Evolutionary conservation across 208 protist species (phyloP).

Genomic region (Leishmania lainsoni): DNA sequence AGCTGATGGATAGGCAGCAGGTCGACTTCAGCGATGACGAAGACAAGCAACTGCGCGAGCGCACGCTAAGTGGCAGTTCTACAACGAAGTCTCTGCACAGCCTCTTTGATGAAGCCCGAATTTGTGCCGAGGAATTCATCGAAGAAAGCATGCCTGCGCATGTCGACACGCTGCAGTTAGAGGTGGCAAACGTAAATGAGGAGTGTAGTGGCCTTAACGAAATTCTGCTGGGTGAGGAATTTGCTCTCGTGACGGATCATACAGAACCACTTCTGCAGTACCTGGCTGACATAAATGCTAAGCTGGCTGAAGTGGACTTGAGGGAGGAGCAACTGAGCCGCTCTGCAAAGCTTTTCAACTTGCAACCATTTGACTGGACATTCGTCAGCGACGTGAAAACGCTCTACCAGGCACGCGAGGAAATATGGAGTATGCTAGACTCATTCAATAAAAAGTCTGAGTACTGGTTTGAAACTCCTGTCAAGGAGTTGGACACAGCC

Average conservation of each 20-base stretch:
- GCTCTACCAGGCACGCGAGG: conserved; percentile 71
- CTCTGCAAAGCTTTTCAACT: conserved; percentile 89
- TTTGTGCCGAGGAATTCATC: conserved; percentile 89
- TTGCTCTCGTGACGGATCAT: conserved; percentile 75
- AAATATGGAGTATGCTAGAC: conserved; percentile 85
- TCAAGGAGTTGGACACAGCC: conserved; percentile 82
- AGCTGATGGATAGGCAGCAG: conserved; percentile 90
- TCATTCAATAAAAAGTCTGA: conserved; percentile 83
- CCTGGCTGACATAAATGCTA: conserved; percentile 76
- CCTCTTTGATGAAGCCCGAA: conserved; percentile 81
- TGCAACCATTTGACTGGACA: conserved; percentile 79
- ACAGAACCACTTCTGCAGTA: conserved; percentile 88
- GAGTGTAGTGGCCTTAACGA: conserved; percentile 85
- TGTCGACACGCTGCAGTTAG: conserved; percentile 65
- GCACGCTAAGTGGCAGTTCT: conserved; percentile 78
- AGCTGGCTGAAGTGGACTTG: conserved; percentile 72
- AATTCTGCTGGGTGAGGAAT: conserved; percentile 88
- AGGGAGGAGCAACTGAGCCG: conserved; percentile 73
- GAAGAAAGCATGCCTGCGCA: conserved; percentile 83
- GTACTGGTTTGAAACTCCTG: conserved; percentile 80
- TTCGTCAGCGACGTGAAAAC: conserved; percentile 62
- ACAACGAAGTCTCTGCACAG: conserved; percentile 70
- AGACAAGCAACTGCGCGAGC: conserved; percentile 89
- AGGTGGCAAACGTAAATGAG: conserved; percentile 84
- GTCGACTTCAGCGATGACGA: conserved; percentile 90